phyloP scores from a whole-genome alignment of 2,329 filamentous ascomycete genomes.

The Aspergillaceae sp. region DNA sequence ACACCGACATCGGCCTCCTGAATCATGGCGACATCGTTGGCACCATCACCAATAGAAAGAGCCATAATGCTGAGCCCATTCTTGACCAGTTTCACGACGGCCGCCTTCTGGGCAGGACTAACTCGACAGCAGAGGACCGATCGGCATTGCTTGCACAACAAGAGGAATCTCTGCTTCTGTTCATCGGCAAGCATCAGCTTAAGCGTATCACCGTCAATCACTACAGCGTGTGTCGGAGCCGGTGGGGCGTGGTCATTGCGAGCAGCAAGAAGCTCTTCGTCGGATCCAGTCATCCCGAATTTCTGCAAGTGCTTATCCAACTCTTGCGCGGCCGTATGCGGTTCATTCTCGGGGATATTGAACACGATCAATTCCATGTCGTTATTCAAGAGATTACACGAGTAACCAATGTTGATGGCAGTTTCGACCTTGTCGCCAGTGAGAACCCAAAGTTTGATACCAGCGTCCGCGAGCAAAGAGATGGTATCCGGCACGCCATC shows the following conservation, averaged over 20 bases:
- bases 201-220: slow-evolving; percentile 91
- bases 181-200: slow-evolving; percentile 75
- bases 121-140: slow-evolving; percentile 96
- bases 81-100: slow-evolving; percentile 95
- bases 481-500: slow-evolving; percentile 97
- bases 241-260: slow-evolving; percentile 79
- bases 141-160: slow-evolving; percentile 94
- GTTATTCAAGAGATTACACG: slow-evolving; percentile 93
- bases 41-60: slow-evolving; percentile 82
- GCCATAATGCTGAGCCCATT: slow-evolving; percentile 93
- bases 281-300: slow-evolving; percentile 74
- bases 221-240: slow-evolving; percentile 76
- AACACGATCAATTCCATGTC: slow-evolving; percentile 94
- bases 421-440: slow-evolving; percentile 99
- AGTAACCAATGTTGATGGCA: slow-evolving; percentile 99
- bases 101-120: slow-evolving; percentile 90
- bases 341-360: slow-evolving; percentile 68
- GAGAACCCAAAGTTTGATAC: slow-evolving; percentile 97
- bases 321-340: slow-evolving; percentile 56
- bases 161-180: slow-evolving; percentile 82
- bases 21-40: slow-evolving; percentile 96
- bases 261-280: slow-evolving; percentile 73
- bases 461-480: slow-evolving; percentile 77
- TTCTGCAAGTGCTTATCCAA: slow-evolving; percentile 63
- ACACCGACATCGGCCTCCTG: slow-evolving; percentile 96